Evolutionary conservation across 1,284 basidiomycete species (phyloP).

Genomic region (Rhodotorula mucilaginosa): DNA sequence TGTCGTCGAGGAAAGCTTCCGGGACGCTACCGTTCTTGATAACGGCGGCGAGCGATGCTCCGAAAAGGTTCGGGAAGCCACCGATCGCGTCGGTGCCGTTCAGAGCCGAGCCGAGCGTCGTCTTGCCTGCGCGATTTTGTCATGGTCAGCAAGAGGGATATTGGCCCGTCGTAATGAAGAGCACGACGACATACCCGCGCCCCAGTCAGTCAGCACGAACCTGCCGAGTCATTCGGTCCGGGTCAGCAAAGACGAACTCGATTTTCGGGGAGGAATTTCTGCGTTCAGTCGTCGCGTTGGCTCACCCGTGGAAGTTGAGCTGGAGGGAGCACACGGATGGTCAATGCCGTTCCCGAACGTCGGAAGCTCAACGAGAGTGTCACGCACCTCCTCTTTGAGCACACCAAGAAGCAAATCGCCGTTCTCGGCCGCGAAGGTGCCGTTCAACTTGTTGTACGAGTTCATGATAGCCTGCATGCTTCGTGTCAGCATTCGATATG

Average conservation of each 20-base stretch:
- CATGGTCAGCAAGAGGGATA: neutral
- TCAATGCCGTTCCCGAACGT: neutral
- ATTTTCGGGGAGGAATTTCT: no score
- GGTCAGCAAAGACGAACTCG: no score
- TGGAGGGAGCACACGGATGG: neutral
- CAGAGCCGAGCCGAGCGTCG: slow-evolving; percentile 1
- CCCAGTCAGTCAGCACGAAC: neutral
- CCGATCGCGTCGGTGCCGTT: slow-evolving; percentile 12
- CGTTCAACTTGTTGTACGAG: slow-evolving; percentile 48
- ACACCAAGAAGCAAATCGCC: neutral
- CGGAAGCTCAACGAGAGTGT: neutral
- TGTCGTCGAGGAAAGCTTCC: slow-evolving; percentile 45
- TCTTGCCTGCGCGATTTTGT: slow-evolving; percentile 11
- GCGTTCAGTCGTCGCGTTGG: no score
- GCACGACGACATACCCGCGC: neutral
- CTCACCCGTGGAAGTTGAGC: slow-evolving; percentile 3
- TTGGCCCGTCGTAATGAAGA: neutral
- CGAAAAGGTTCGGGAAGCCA: slow-evolving; percentile 9
- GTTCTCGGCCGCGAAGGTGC: slow-evolving; percentile 6
- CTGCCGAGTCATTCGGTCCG: no score
- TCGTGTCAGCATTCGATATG: no score
- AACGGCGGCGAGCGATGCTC: slow-evolving; percentile 29
- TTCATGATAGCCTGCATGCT: slow-evolving; percentile 39
- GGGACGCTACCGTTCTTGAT: slow-evolving; percentile 48
- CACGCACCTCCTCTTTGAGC: slow-evolving; percentile 14